Evolutionary conservation across 2,329 filamentous ascomycete genomes (phyloP), one percentile per base, ranked within the genome.

Genomic region (Diaporthe capsici): DNA sequence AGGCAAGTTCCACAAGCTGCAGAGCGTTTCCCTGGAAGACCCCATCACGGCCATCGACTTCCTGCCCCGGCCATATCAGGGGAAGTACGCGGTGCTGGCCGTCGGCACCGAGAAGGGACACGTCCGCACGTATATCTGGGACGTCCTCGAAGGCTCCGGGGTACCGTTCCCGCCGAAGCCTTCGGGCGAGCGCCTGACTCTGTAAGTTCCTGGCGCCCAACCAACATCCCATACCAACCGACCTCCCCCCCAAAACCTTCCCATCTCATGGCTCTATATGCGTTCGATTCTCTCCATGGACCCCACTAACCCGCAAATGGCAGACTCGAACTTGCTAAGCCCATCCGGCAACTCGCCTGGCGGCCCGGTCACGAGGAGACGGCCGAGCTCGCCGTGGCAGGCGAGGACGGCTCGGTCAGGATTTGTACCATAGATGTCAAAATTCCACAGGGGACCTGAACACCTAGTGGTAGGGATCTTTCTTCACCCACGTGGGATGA

Each of bases 31-130:
- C 13, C 17, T 70, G 4, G 88, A 89, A 25, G 86, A 88, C 28
- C 87, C 94, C 0, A 91, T 94, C 4, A 96, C 94, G 0, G 92
- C 94, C 0, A 86, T 96, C 37, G 93, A 94, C 79, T 94, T 95
- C 80, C 82, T 92, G 47, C 80, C 83, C 20, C 81, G 82, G 51
- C 28, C 74, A 10, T 78, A 84, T 17, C 79, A 82, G 22, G 80
- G 82, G 51, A 78, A 76, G 9, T 77, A 76, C 9, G 71, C 86
- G 17, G 82, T 90, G 31, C 83, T 93, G 1, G 91, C 91, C 0
- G 84, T 91, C 1, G 91, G 91, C 31, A 91, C 88, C 0, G 91
- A 93, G 79, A 83, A 84, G 4, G 90, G 90, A 5, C 85, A 81
- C 72, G 76, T 91, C 8, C 85, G 83, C 70, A 79, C 90, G 53